Evolutionary conservation across 1,284 basidiomycete genomes (phyloP), one percentile per base, ranked within the genome.

Genomic region (Flammula alnicola): DNA sequence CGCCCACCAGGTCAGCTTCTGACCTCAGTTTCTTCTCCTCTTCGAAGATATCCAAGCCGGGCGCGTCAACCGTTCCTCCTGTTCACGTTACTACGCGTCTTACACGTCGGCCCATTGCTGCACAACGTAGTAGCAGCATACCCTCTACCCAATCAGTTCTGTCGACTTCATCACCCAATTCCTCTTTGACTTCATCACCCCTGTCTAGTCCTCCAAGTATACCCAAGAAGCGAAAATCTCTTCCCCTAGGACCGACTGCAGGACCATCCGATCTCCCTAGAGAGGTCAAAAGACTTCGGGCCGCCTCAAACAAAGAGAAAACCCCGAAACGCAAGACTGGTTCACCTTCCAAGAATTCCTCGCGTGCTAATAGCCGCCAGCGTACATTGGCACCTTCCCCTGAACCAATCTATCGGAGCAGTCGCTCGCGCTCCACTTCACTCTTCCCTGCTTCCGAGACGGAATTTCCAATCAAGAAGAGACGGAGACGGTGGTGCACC

Each of bases 391-490:
- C 70, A 0, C 68, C 75, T 9, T 75, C 76, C 26, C 73, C 76
- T 12, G 75, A 77, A 44, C 73, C 76, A n/a, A 73, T 80, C 14
- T 80, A 75, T 57, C 71, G 75, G 41, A 70, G 64, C 49, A 76
- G 74, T 59, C 66, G 76, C 53, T 80, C 79, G 49, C 76, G 78
- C 59, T 82, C 79, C 0, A 72, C 71, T 3, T 80, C 80, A 6
- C 64, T 68, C 12, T 77, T 77, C 52, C 68, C 73, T 4, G 52
- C 61, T 33, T 35, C 55, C 14, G 68, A 69, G 25, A 63, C 65
- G 42, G 63, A 68, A 9, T 32, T 54, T n/a, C 66, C 66, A n/a
- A 35, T 61, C n/a, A 20, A 3, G n/a, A 42, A 43, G 41, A 14
- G 59, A 17, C 52, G 52, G 27, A 68, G 73, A 37, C 54, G 58